Percentiles rank a stretch among this genome's conserved stretches.
phyloP scores from a whole-genome alignment of 1,284 basidiomycete genomes.

The Heterobasidion parviporum region DNA sequence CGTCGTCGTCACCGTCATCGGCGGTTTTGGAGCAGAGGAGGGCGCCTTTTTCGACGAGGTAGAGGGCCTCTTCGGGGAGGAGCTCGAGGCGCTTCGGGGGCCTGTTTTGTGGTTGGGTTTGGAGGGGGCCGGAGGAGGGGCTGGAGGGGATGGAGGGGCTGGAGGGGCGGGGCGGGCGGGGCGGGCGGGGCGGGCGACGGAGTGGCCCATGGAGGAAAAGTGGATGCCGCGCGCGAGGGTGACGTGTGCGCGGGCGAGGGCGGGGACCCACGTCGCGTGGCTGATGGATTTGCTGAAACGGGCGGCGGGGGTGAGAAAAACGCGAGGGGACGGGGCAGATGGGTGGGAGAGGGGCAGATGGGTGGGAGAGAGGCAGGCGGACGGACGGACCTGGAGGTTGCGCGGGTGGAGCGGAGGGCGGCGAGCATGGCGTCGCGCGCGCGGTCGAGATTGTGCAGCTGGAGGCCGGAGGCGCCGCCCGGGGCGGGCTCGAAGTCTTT shows the following conservation, averaged over 20 bases:
- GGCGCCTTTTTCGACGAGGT: conserved; percentile 84
- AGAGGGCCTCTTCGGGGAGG: conserved; percentile 90
- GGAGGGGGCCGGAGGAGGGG: neutral
- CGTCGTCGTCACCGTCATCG: conserved; percentile 11
- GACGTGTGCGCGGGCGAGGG: conserved; percentile 57
- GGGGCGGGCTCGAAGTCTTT: conserved; percentile 90
- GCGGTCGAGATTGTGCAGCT: conserved; percentile 64
- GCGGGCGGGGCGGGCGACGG: conserved; percentile 43
- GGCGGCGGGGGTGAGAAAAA: too few species aligned
- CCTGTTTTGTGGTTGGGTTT: conserved; percentile 23
- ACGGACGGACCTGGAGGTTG: conserved; percentile 56
- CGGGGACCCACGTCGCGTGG: conserved; percentile 66
- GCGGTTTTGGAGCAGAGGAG: conserved; percentile 72
- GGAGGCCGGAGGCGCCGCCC: conserved; percentile 72
- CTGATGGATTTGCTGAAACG: conserved; percentile 59
- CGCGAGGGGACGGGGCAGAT: too few species aligned
- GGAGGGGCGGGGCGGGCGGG: too few species aligned
- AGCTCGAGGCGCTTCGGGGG: conserved; percentile 66
- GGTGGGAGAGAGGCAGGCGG: neutral
- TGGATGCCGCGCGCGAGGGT: conserved; percentile 69
- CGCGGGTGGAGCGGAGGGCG: conserved; percentile 65
- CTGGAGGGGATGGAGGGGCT: conserved; percentile 3
- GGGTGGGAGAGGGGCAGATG: neutral
- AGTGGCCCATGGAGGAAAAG: conserved; percentile 74
- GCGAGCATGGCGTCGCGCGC: conserved; percentile 80